Evolutionary conservation across 148 eudicot species (phyloP).

Genomic region (Rhododendron simsii): DNA sequence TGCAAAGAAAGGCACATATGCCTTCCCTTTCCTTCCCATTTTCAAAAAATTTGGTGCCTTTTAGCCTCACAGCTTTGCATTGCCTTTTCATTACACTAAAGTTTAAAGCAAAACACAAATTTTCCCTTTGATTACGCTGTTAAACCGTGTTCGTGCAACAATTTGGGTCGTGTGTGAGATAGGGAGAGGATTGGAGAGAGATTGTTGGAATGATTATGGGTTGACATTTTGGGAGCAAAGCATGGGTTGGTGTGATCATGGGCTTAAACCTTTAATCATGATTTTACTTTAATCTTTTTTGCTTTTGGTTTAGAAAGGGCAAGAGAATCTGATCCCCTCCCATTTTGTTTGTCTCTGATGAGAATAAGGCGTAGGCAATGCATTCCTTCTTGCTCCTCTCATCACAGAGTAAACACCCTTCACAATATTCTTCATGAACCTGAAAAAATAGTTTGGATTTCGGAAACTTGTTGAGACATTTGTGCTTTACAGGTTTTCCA

Average conservation of each 20-base stretch:
- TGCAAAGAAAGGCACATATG: slow-evolving; percentile 7
- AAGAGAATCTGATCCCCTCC: slow-evolving; percentile 7
- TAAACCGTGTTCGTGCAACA: background rate
- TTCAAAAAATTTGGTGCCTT: background rate
- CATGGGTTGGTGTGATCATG: slow-evolving; percentile 43
- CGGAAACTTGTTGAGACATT: background rate
- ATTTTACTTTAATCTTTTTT: slow-evolving; percentile 13
- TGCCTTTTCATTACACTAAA: slow-evolving; percentile 8
- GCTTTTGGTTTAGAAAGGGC: slow-evolving; percentile 18
- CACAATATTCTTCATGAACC: background rate
- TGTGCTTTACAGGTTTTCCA: slow-evolving; percentile 1
- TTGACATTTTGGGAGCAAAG: slow-evolving; percentile 28
- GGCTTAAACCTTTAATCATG: slow-evolving; percentile 16
- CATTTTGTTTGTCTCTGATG: slow-evolving; percentile 44
- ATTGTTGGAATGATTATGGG: slow-evolving; percentile 31
- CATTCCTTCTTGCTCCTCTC: slow-evolving; percentile 59
- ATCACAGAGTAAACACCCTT: slow-evolving; percentile 40
- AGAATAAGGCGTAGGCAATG: slow-evolving; percentile 60
- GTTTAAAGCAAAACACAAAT: slow-evolving; percentile 1
- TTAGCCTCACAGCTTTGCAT: background rate
- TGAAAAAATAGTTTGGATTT: background rate
- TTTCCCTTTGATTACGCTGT: slow-evolving; percentile 28
- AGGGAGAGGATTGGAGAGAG: background rate
- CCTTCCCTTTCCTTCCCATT: slow-evolving; percentile 8
- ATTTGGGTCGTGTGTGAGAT: slow-evolving; percentile 1